Evolutionary conservation across 1,139 yeast species (phyloP).

Genomic region (Geotrichum candidum): DNA sequence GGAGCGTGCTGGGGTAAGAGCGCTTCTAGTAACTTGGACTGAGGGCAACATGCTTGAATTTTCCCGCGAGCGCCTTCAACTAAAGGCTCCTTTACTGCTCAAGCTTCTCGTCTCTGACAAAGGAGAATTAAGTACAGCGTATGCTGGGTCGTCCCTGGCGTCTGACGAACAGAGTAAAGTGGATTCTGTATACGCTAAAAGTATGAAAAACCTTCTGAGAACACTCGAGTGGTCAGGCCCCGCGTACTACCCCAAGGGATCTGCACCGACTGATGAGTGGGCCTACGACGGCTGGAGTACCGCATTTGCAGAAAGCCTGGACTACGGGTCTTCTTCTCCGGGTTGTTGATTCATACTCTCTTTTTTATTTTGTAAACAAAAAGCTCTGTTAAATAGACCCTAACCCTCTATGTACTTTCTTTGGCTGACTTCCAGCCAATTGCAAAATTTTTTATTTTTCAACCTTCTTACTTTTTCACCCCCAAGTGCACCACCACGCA

Average conservation of each 20-base stretch:
- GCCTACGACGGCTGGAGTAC: neutral
- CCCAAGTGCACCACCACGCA: neutral
- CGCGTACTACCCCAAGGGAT: neutral
- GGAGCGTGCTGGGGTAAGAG: neutral
- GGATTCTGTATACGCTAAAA: neutral
- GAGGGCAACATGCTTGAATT: neutral
- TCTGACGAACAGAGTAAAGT: neutral
- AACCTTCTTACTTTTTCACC: neutral
- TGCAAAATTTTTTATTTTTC: neutral
- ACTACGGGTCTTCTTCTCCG: neutral
- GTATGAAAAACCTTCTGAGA: neutral
- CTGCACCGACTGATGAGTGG: neutral
- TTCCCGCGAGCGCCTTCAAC: neutral
- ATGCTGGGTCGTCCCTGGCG: neutral
- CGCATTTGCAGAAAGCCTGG: neutral
- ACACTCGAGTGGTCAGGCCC: neutral
- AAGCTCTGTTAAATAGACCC: neutral
- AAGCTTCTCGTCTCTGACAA: neutral
- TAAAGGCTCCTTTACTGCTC: neutral
- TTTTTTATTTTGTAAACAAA: neutral
- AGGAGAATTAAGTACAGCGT: neutral
- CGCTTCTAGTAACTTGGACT: neutral
- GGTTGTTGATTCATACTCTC: neutral
- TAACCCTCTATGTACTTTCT: neutral
- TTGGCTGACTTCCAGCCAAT: neutral